Evolutionary conservation across 2,329 filamentous ascomycete genomes (phyloP), one percentile per base, ranked within the genome.

Genomic region (Hymenoscyphus albidus): DNA sequence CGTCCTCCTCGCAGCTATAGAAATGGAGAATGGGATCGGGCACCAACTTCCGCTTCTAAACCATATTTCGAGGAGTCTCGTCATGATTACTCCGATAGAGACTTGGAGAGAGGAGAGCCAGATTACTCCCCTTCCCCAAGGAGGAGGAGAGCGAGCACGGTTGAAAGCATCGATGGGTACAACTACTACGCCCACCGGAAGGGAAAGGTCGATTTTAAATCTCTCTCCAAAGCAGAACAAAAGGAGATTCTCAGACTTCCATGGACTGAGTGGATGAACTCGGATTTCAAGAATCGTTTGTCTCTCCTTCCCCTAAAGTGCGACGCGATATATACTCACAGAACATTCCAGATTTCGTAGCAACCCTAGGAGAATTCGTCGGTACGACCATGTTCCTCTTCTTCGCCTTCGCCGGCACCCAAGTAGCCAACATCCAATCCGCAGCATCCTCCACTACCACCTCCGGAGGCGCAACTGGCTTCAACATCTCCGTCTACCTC

Each of bases 251-350:
- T 81, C 73, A 76, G 80, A 42, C 72, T 81, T 27, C 80, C 80
- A 1, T 76, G 78, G 73, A 78, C 76, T 2, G 74, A 79, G 39
- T 81, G 79, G 80, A 81, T 81, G 80, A 78, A 81, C 70, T 80
- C 78, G 7, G 70, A 76, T 59, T 68, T 80, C 65, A 82, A 81
- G 74, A 79, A 82, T 71, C 68, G 69, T 72, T 67, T 71, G 71
- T 64, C 2, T 2, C 18, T n/a, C 35, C 31, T 12, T 13, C 56
- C 31, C 55, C 65, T 27, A 3, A 27, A 27, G 3, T 27, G 27
- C 27, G 27, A 27, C 27, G 27, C 27, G 61, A 39, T 64, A 63
- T 14, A 48, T 63, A 27, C 62, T n/a, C 27, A 27, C 27, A 27
- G 27, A 39, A 14, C 40, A 39, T 2, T 39, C 38, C 40, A 72